Conservation (phyloP, 768 basidiomycete species). For the Polyporus arcularius region DNA sequence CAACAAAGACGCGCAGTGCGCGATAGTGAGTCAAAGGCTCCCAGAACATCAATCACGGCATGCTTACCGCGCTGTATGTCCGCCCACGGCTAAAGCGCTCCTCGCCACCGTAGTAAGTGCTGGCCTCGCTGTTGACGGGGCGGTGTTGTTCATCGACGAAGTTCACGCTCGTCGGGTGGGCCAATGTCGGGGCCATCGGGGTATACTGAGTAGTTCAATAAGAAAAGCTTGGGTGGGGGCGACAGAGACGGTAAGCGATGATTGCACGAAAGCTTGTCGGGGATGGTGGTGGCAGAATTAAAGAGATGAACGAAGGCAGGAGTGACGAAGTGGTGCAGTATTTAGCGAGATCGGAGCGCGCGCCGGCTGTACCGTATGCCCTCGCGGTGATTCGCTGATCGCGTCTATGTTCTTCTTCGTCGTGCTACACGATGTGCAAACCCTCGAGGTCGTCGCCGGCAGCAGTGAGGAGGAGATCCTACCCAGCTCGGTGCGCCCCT, state of each 20-base stretch:
- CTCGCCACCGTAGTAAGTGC: slow-evolving; percentile 79
- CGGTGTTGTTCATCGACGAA: slow-evolving; percentile 65
- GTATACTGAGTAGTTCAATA: slow-evolving; percentile 1
- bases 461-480: background rate
- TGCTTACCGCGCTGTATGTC: slow-evolving; percentile 83
- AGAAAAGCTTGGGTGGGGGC: background rate
- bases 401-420: background rate
- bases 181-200: slow-evolving; percentile 64
- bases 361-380: slow-evolving; percentile 3
- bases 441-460: slow-evolving; percentile 1
- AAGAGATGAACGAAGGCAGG: slow-evolving; percentile 4
- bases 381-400: slow-evolving; percentile 6
- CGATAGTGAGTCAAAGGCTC: background rate
- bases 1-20: slow-evolving; percentile 6
- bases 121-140: slow-evolving; percentile 65
- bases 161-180: slow-evolving; percentile 62
- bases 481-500: background rate
- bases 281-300: slow-evolving; percentile 13
- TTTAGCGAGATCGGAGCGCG: slow-evolving; percentile 17
- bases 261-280: background rate
- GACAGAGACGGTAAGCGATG: background rate
- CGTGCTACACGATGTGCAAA: background rate
- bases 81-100: slow-evolving; percentile 81
- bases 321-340: slow-evolving; percentile 1
- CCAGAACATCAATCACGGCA: background rate